Base-by-base conservation (phyloP, 176 grass and related monocot species). In the Lolium rigidum region DNA sequence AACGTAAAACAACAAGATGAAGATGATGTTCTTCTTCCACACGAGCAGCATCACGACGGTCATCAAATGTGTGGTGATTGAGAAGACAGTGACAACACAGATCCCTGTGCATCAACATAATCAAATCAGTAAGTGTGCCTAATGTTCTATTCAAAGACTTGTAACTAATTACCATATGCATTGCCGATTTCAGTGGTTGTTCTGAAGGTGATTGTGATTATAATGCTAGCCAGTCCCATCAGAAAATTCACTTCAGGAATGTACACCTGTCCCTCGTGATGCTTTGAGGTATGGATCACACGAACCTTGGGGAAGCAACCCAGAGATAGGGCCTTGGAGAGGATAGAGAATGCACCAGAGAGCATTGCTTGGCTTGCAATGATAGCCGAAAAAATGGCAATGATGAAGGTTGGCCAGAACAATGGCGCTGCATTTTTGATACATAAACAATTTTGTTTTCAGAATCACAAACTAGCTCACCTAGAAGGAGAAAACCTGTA, bases 361-460 rank as follows among this genome's bases (percentile, higher is more conserved):
- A 97, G 88, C 95, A 94, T 97, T 8, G 95, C 93, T 14, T 95
- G 95, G 85, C 95, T 97, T 70, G 95, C 93, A 26, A 98, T 98
- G 52, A 93, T 89, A 22, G 93, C 90, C 10, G 93, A 89, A n/a
- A 95, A 68, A 10, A 98, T 79, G 4, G 89, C 93, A 1, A 94
- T 26, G n/a, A 88, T n/a, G 78, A 98, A 90, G 83, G 92, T 90
- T 43, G 93, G 93, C 93, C 93, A 92, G 49, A 95, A 90, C 80
- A 90, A 15, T 16, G 77, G 67, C 48, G 21, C 95, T 93, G 83
- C 74, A 70, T 50, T 50, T 49, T 74, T 14, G 1, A 50, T 74
- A 50, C 46, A 50, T 44, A 26, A 1, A 25, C 21, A 49, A 52
- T 75, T 6, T 9, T 75, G 6, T 50, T 74, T 75, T 75, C n/a